Conservation (phyloP, 164 flowering plant species). For the Annona squamosa region DNA sequence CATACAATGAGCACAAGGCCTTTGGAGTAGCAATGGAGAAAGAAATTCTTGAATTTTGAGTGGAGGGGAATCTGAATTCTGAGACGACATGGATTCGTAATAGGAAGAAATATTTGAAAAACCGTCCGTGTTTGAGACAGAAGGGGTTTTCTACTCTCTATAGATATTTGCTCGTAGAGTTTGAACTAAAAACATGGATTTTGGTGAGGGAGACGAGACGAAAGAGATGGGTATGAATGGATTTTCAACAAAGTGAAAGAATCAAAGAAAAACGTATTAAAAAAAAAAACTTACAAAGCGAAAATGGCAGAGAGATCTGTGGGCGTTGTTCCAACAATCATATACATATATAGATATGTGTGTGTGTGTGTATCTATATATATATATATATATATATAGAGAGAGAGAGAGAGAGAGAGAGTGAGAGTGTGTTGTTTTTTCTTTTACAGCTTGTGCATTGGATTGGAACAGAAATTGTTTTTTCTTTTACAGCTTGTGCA, state of each 20-base stretch:
- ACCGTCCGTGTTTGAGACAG: background rate
- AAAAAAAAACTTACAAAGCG: no score
- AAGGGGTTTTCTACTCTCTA: background rate
- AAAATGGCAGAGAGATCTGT: background rate
- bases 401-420: background rate
- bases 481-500: background rate
- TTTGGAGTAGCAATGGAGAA: conserved; percentile 21
- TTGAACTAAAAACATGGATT: background rate
- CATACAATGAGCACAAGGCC: conserved; percentile 1
- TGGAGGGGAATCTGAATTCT: conserved; percentile 54
- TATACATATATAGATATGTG: no score
- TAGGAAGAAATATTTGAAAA: conserved; percentile 3
- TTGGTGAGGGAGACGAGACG: background rate
- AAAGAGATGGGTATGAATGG: background rate
- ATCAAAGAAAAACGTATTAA: background rate
- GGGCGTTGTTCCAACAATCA: background rate
- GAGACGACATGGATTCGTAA: conserved; percentile 35
- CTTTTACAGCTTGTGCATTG: background rate
- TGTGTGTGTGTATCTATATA: no score
- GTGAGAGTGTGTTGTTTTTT: background rate
- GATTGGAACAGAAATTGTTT: no score
- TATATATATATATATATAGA: no score
- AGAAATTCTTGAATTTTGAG: conserved; percentile 51
- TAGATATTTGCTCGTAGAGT: background rate
- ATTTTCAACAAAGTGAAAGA: background rate